Evolutionary conservation across 257 asterid genomes (phyloP).

Genomic region (Buddleja alternifolia): DNA sequence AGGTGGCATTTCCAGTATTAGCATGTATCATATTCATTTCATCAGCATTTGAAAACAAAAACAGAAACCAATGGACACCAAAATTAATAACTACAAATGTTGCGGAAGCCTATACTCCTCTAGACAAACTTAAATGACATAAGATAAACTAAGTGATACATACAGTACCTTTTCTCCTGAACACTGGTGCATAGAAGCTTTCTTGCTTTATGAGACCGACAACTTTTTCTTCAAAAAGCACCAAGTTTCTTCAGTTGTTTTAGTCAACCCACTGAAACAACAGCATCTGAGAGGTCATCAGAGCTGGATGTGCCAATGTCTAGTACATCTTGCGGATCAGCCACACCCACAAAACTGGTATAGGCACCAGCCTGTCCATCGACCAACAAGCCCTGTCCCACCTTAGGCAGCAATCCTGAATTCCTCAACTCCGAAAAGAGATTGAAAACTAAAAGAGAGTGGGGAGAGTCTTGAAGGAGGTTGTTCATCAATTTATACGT

Average conservation of each 20-base stretch:
- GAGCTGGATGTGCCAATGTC: conserved; percentile 29
- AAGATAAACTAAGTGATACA: background rate
- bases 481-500: conserved; percentile 37
- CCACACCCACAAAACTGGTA: conserved; percentile 9
- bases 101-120: background rate
- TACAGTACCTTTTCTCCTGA: conserved; percentile 24
- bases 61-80: background rate
- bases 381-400: conserved; percentile 12
- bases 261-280: conserved; percentile 40
- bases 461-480: conserved; percentile 29
- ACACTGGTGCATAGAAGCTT: background rate
- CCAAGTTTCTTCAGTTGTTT: conserved; percentile 17
- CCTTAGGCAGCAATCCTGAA: conserved; percentile 43
- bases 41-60: background rate
- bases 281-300: conserved; percentile 42
- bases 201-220: conserved; percentile 3
- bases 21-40: background rate
- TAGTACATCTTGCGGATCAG: background rate
- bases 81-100: background rate
- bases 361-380: conserved; percentile 21
- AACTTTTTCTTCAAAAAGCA: background rate
- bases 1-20: too few relatives aligned
- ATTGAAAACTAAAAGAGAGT: conserved; percentile 28
- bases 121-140: background rate
- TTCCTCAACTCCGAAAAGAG: conserved; percentile 36